Percentiles rank a stretch among this genome's conserved stretches.
Conservation (phyloP, 2,329 filamentous ascomycete genomes). For the Didymella arachidicola region DNA sequence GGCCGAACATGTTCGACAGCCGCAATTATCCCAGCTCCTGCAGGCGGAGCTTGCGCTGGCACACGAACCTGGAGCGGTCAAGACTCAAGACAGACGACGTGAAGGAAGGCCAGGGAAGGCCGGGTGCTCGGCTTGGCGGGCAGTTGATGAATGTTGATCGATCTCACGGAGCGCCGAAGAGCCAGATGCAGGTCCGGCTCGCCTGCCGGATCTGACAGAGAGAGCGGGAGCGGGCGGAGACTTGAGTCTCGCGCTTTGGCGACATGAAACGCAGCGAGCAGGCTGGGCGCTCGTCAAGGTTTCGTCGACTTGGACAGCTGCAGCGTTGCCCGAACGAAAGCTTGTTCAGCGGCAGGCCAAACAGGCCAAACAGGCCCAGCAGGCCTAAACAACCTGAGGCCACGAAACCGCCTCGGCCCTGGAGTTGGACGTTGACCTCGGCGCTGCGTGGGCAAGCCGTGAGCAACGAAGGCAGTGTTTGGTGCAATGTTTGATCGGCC, state of each 20-base stretch:
- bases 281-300: slow-evolving; percentile 13
- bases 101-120: slow-evolving; percentile 8
- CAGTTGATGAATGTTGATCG: neutral
- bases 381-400: slow-evolving; percentile 7
- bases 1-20: slow-evolving; percentile 34
- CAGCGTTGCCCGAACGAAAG: slow-evolving; percentile 10
- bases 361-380: slow-evolving; percentile 1
- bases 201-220: slow-evolving; percentile 30
- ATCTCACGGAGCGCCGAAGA: slow-evolving; percentile 13
- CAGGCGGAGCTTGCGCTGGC: slow-evolving; percentile 24
- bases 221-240: slow-evolving; percentile 14
- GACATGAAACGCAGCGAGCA: slow-evolving; percentile 11
- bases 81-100: slow-evolving; percentile 20
- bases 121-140: slow-evolving; percentile 18
- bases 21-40: slow-evolving; percentile 29
- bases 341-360: slow-evolving; percentile 3
- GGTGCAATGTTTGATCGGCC: slow-evolving; percentile 44
- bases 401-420: slow-evolving; percentile 17
- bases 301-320: slow-evolving; percentile 11
- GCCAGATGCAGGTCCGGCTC: slow-evolving; percentile 24
- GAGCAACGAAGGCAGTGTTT: slow-evolving; percentile 23
- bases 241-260: slow-evolving; percentile 7
- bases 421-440: slow-evolving; percentile 13
- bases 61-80: slow-evolving; percentile 31
- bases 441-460: slow-evolving; percentile 17